Percentiles rank a stretch among this genome's conserved stretches.
Conservation (phyloP, 1,284 basidiomycete species). For the Naganishia sp. region DNA sequence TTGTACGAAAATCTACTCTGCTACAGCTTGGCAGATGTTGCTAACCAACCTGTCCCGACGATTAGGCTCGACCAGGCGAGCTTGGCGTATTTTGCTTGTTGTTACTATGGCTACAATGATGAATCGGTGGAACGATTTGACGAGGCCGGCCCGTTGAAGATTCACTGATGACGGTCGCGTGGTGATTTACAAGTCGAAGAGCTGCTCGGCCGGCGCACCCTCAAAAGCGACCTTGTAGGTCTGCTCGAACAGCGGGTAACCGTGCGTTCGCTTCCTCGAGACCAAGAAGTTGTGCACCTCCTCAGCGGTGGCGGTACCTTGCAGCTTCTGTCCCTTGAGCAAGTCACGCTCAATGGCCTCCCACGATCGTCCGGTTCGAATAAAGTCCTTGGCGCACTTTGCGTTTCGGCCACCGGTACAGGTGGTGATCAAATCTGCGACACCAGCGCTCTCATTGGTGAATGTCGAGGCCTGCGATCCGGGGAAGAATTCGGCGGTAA, state of each 20-base stretch:
- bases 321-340: slow-evolving; percentile 62
- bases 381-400: slow-evolving; percentile 55
- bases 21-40: not conserved
- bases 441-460: slow-evolving; percentile 57
- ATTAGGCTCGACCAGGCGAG: not conserved
- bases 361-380: slow-evolving; percentile 54
- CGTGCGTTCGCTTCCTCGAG: slow-evolving; percentile 52
- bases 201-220: slow-evolving; percentile 40
- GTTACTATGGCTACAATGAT: slow-evolving; percentile 27
- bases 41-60: not conserved
- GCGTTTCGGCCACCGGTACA: slow-evolving; percentile 63
- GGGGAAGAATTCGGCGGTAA: slow-evolving; percentile 62
- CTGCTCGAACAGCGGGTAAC: slow-evolving; percentile 61
- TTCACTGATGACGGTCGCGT: not conserved
- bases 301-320: slow-evolving; percentile 59
- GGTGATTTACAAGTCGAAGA: slow-evolving; percentile 20
- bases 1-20: slow-evolving; percentile 3
- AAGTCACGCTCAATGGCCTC: slow-evolving; percentile 59
- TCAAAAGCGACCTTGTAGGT: slow-evolving; percentile 57
- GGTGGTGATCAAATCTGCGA: slow-evolving; percentile 63
- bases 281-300: slow-evolving; percentile 60
- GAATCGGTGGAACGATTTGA: not conserved
- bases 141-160: not conserved
- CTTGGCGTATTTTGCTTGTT: slow-evolving; percentile 7
- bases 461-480: slow-evolving; percentile 52